phyloP scores from a whole-genome alignment of 1,284 basidiomycete species.

The Boletus subluridellus region DNA sequence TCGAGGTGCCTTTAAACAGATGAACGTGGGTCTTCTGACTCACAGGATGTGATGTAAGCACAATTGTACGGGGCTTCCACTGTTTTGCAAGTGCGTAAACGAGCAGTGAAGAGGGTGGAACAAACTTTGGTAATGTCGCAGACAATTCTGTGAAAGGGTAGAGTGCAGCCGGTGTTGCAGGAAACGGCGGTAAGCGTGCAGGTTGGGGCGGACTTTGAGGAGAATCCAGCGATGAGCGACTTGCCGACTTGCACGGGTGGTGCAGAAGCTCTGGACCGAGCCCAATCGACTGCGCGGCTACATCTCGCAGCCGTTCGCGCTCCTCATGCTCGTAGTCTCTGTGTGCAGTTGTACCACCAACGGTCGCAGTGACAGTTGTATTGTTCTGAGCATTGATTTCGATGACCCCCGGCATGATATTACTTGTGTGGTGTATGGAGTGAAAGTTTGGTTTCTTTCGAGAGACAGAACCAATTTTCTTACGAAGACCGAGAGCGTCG shows the following conservation, averaged over 20 bases:
- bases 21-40: conserved; percentile 59
- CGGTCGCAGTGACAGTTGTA: conserved; percentile 29
- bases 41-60: conserved; percentile 50
- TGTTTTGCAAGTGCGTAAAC: conserved; percentile 67
- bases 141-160: conserved; percentile 49
- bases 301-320: conserved; percentile 64
- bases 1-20: conserved; percentile 58
- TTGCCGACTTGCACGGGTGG: conserved; percentile 7
- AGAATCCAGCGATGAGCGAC: conserved; percentile 15
- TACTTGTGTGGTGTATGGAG: conserved; percentile 23
- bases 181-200: conserved; percentile 49
- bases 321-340: conserved; percentile 64
- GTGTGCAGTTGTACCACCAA: conserved; percentile 17
- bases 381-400: conserved; percentile 56
- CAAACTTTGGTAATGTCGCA: conserved; percentile 59
- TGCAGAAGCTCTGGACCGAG: conserved; percentile 38
- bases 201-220: conserved; percentile 14
- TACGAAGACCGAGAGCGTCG: conserved; percentile 49
- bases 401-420: conserved; percentile 64
- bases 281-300: conserved; percentile 71
- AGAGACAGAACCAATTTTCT: conserved; percentile 42
- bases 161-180: conserved; percentile 50
- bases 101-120: conserved; percentile 61
- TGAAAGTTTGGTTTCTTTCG: conserved; percentile 39
- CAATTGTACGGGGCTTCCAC: conserved; percentile 64